Conservation (phyloP, 202 grass and related monocot species). For the Panicum hallii region DNA sequence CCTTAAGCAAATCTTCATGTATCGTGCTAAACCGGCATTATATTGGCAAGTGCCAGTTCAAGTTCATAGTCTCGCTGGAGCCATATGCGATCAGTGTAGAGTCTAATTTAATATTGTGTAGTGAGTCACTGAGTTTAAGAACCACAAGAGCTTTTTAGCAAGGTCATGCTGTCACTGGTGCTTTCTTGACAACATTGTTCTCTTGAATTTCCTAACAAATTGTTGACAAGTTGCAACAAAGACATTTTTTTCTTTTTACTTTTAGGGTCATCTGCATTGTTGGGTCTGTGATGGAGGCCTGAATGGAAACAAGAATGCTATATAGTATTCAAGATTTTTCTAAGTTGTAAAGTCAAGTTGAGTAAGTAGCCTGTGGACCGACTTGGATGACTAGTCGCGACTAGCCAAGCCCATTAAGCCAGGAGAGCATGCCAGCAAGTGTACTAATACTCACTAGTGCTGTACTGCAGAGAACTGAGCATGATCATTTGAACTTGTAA, state of each 20-base stretch:
- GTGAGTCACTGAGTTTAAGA: constrained; percentile 20
- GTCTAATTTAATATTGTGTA: not conserved
- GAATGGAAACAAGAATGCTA: not conserved
- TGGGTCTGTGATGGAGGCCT: not conserved
- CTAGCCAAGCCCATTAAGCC: not conserved
- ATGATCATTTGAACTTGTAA: constrained; percentile 11
- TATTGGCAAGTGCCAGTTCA: constrained; percentile 26
- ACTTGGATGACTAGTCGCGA: not conserved
- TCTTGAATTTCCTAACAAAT: not conserved
- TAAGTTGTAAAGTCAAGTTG: not conserved
- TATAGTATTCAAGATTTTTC: not conserved
- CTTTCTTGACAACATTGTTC: not conserved
- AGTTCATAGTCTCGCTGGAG: not conserved
- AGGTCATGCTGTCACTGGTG: not conserved
- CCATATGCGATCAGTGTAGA: not conserved
- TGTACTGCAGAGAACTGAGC: not conserved
- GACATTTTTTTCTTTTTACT: no score
- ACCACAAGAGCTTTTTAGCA: not conserved
- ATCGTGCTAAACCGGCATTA: constrained; percentile 10
- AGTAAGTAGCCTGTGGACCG: not conserved
- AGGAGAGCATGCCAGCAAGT: not conserved
- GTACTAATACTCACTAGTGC: not conserved
- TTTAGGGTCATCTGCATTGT: not conserved
- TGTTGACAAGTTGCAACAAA: not conserved
- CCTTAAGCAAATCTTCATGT: constrained; percentile 31